Base-by-base conservation (phyloP, 768 basidiomycete species). In the Exsudoporus frostii region DNA sequence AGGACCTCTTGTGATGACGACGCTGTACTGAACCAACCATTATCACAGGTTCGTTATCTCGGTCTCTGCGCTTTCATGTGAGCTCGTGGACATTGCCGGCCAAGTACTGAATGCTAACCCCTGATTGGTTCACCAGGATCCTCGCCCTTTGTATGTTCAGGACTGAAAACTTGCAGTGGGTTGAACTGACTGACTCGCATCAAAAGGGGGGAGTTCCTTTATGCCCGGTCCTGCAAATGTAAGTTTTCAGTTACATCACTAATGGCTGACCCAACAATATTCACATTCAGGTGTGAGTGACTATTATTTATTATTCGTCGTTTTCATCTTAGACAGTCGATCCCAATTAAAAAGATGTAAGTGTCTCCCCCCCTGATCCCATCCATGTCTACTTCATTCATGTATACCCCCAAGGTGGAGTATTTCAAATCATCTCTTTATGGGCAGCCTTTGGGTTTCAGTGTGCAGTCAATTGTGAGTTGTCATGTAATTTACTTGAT, bases 41-140 rank as follows among this genome's bases (percentile, higher is more conserved):
- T 13, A 2, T 24, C 20, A 10, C 33, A 56, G 51, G 30, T 49
- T n/a, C 46, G 55, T 29, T 49, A 54, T 53, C 7, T 42, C 10
- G 36, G 55, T 8, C 22, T 48, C 24, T 44, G 39, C 4, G 11
- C n/a, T 1, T 34, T 43, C 14, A 45, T 56, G 51, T 53, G 10
- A 20, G 51, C 48, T 27, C 24, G 3, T 27, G 27, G 5, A 8
- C 7, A 42, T 25, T 15, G 1, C 34, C 19, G 17, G 7, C 4
- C 7, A 5, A 8, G 22, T 27, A 24, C 15, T 14, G 38, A 22
- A 45, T 29, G 8, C 8, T 47, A 4, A 50, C 5, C 5, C 1
- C 11, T 2, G 6, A 17, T 6, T 15, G 22, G 10, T 29, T 30
- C 24, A 10, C 17, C 9, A 45, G 37, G 10, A 25, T 17, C 7